A percentile compares a stretch with the other conserved stretches of the same genome.
phyloP scores from a whole-genome alignment of 2,329 filamentous ascomycete genomes.

The Fusarium guadeloupense region DNA sequence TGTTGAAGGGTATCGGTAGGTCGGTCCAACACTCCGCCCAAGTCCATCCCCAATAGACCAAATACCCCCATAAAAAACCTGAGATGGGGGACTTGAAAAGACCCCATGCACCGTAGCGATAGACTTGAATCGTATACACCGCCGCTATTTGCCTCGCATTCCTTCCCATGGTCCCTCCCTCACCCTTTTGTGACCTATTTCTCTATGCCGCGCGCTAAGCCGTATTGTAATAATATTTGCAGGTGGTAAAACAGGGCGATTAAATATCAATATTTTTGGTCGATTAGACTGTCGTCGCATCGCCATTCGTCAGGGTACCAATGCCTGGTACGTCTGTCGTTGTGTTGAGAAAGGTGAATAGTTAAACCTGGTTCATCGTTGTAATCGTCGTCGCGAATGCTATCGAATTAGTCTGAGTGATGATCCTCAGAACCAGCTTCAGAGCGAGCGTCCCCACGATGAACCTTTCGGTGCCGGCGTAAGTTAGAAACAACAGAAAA shows the following conservation, averaged over 20 bases:
- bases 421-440: slow-evolving; percentile 72
- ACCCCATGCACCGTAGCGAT: slow-evolving; percentile 40
- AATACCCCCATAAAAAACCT: slow-evolving; percentile 27
- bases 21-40: slow-evolving; percentile 37
- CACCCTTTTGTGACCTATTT: slow-evolving; percentile 41
- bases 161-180: slow-evolving; percentile 31
- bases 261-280: slow-evolving; percentile 26
- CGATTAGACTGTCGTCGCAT: slow-evolving; percentile 5
- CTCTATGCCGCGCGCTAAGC: slow-evolving; percentile 43
- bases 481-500: slow-evolving; percentile 98
- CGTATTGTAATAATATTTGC: slow-evolving; percentile 41
- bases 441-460: slow-evolving; percentile 74
- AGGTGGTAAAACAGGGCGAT: slow-evolving; percentile 34
- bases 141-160: slow-evolving; percentile 28
- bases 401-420: slow-evolving; percentile 61
- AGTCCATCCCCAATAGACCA: slow-evolving; percentile 30
- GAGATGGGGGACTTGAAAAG: slow-evolving; percentile 27
- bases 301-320: slow-evolving; percentile 9
- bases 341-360: slow-evolving; percentile 18
- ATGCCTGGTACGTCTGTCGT: slow-evolving; percentile 1
- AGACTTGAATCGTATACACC: slow-evolving; percentile 46
- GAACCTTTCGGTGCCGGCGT: slow-evolving; percentile 93
- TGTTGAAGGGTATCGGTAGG: slow-evolving; percentile 44
- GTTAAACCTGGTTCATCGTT: neutral
- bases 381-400: neutral